Conservation (phyloP, 208 protist genomes). For the Trypanosoma conorhini region DNA sequence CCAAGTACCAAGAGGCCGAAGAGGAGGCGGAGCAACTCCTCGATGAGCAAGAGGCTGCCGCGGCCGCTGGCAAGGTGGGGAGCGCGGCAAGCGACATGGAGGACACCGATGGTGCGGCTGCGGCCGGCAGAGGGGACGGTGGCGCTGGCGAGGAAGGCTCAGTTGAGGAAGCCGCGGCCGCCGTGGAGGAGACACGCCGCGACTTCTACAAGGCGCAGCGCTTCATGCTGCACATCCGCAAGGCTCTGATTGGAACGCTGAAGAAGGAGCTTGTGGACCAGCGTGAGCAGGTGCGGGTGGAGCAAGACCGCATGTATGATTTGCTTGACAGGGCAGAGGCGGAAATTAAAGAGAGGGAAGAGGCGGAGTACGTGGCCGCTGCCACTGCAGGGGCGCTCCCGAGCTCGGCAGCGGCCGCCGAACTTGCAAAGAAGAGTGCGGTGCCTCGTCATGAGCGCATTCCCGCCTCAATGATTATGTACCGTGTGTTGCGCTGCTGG, state of each 20-base stretch:
- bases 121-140: not conserved
- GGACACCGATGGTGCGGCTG: constrained; percentile 21
- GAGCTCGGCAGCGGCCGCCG: constrained; percentile 36
- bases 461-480: constrained; percentile 55
- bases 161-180: constrained; percentile 44
- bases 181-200: constrained; percentile 42
- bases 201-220: constrained; percentile 72
- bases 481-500: constrained; percentile 64
- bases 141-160: constrained; percentile 15
- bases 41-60: constrained; percentile 25
- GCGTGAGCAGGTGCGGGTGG: constrained; percentile 54
- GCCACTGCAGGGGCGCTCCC: constrained; percentile 18
- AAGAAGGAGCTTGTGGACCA: constrained; percentile 52
- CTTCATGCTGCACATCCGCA: constrained; percentile 70
- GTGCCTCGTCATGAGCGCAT: constrained; percentile 52
- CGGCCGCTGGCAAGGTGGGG: not conserved
- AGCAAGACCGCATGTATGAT: constrained; percentile 43
- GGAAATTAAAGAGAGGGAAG: constrained; percentile 32
- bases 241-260: constrained; percentile 56
- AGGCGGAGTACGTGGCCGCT: constrained; percentile 26
- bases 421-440: constrained; percentile 25
- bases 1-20: constrained; percentile 56
- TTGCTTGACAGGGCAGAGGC: constrained; percentile 30
- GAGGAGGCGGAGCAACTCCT: constrained; percentile 75
- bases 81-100: constrained; percentile 4